Evolutionary conservation across 352 stramenopile species (phyloP).

Genomic region (Phytopythium aichiense): DNA sequence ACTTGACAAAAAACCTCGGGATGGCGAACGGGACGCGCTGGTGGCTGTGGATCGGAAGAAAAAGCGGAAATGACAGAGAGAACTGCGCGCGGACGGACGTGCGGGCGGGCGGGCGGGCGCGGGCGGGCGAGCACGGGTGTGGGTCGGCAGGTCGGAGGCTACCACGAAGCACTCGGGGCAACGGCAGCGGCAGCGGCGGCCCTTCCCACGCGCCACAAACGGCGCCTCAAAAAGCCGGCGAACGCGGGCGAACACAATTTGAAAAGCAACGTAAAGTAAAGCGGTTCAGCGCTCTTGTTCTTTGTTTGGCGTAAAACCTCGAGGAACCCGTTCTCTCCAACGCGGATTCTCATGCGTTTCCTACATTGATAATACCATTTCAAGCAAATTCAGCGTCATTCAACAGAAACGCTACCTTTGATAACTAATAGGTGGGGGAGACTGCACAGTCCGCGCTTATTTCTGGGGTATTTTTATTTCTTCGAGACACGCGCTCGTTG

Average conservation of each 20-base stretch:
- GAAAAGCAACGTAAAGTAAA: neutral
- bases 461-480: neutral
- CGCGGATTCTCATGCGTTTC: neutral
- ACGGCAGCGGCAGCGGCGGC: too few species aligned
- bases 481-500: neutral
- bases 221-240: too few species aligned
- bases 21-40: neutral
- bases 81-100: neutral
- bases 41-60: too few species aligned
- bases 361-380: neutral
- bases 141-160: too few species aligned
- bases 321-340: neutral
- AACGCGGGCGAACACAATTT: too few species aligned
- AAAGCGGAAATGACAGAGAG: neutral
- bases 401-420: neutral
- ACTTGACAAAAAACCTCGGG: slow-evolving; percentile 5
- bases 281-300: neutral
- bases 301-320: neutral
- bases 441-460: slow-evolving; percentile 1
- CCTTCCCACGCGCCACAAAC: too few species aligned
- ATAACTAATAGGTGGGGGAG: neutral
- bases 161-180: too few species aligned
- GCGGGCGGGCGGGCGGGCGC: too few species aligned
- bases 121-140: too few species aligned
- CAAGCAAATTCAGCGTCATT: neutral